phyloP scores from a whole-genome alignment of 495 filamentous ascomycete genomes.

The Cetradonia linearis region DNA sequence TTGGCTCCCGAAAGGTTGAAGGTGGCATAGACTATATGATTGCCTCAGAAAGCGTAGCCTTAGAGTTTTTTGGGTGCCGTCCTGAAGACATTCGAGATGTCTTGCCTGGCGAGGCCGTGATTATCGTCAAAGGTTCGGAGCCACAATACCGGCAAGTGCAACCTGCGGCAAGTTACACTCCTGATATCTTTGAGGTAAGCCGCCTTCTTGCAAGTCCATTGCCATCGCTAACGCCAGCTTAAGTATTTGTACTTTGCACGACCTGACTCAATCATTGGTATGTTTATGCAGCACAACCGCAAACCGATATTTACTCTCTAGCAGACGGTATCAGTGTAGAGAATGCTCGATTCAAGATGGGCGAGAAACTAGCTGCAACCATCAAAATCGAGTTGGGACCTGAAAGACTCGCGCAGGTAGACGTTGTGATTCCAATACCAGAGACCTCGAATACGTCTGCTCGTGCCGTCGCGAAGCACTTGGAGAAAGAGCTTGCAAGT shows the following conservation, averaged over 20 bases:
- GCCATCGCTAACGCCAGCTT: not conserved
- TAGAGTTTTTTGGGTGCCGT: slow-evolving; percentile 44
- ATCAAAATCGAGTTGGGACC: slow-evolving; percentile 67
- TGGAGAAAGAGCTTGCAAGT: slow-evolving; percentile 72
- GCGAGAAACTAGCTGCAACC: slow-evolving; percentile 73
- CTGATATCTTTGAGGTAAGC: slow-evolving; percentile 36
- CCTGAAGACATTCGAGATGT: slow-evolving; percentile 87
- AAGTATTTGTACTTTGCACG: slow-evolving; percentile 65
- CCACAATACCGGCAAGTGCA: slow-evolving; percentile 64
- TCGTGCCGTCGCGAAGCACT: slow-evolving; percentile 54
- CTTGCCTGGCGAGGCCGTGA: slow-evolving; percentile 82
- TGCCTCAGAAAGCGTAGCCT: slow-evolving; percentile 89
- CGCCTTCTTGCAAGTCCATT: not conserved
- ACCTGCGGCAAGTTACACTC: slow-evolving; percentile 49
- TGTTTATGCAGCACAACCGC: not conserved
- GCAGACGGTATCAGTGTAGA: slow-evolving; percentile 84
- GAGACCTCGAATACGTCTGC: slow-evolving; percentile 83
- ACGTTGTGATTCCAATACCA: slow-evolving; percentile 83
- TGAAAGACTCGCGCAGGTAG: slow-evolving; percentile 74
- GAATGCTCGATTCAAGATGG: slow-evolving; percentile 83
- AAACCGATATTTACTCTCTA: not conserved
- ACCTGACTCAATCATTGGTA: slow-evolving; percentile 70
- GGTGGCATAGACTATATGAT: slow-evolving; percentile 88
- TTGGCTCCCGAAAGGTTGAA: slow-evolving; percentile 60
- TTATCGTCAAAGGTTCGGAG: slow-evolving; percentile 42